These are phyloP conservation scores for Talaromyces sp. DNA, from an alignment of 2,329 filamentous ascomycete species.

Conservation along the genomic window DNA sequence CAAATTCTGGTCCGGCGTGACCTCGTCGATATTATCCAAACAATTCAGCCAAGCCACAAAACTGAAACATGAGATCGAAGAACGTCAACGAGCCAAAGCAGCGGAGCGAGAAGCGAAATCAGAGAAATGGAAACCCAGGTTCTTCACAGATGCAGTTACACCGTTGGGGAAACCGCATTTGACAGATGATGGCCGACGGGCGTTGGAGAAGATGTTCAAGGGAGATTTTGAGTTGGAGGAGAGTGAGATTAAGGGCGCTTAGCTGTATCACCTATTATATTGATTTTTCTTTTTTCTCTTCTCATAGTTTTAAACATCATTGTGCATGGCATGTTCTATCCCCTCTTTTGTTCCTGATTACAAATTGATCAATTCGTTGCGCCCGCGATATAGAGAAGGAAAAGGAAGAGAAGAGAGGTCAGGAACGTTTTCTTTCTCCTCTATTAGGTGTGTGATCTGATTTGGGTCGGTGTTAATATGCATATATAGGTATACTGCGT, in stretches of 20 bases:
- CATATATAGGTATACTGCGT: neutral
- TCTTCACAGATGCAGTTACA: slow-evolving; percentile 66
- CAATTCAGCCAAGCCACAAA: slow-evolving; percentile 80
- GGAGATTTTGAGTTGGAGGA: slow-evolving; percentile 48
- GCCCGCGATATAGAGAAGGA: neutral
- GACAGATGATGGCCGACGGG: slow-evolving; percentile 57
- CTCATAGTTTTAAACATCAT: neutral
- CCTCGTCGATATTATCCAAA: slow-evolving; percentile 74
- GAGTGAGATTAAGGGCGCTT: slow-evolving; percentile 31
- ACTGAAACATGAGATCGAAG: slow-evolving; percentile 86
- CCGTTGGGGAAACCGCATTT: slow-evolving; percentile 58
- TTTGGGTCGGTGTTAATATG: neutral
- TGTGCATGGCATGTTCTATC: neutral
- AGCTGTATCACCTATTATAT: slow-evolving; percentile 13
- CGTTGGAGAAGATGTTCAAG: slow-evolving; percentile 52
- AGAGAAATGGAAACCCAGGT: slow-evolving; percentile 73
- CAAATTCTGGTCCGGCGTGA: slow-evolving; percentile 81
- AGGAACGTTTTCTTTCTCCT: neutral
- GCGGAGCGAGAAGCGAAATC: slow-evolving; percentile 58
- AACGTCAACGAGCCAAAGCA: slow-evolving; percentile 78
- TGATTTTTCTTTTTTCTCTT: neutral
- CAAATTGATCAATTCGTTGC: neutral
- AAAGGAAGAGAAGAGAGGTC: neutral
- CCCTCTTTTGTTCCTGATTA: neutral
- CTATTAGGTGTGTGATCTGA: neutral